These are phyloP conservation scores for Rhinocladiella mackenziei DNA, from an alignment of 2,329 filamentous ascomycete species.

Conservation along the genomic window DNA sequence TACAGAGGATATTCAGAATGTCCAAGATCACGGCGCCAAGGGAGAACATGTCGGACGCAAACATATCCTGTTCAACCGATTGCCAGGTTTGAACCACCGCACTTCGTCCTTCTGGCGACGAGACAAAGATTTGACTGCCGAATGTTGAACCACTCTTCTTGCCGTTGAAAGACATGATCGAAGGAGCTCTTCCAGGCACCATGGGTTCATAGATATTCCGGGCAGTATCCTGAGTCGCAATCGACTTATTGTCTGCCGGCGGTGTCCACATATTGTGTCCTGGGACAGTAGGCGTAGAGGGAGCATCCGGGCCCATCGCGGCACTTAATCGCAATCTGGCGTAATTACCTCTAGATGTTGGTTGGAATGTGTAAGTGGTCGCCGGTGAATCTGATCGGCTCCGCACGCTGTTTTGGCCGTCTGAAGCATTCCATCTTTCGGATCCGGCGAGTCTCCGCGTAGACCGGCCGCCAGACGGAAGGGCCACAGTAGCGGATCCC, in stretches of 20 bases:
- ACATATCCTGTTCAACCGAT: constrained; percentile 35
- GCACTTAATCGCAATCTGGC: constrained; percentile 20
- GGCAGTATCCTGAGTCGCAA: constrained; percentile 12
- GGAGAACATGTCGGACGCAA: constrained; percentile 54
- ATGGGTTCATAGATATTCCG: not conserved
- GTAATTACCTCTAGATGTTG: constrained; percentile 21
- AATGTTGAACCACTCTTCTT: constrained; percentile 3
- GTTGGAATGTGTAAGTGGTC: constrained; percentile 20
- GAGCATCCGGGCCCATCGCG: constrained; percentile 8
- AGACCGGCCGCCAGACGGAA: constrained; percentile 43
- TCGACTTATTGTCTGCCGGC: constrained; percentile 14
- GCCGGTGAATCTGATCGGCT: constrained; percentile 26
- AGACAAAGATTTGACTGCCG: constrained; percentile 29
- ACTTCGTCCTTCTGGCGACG: constrained; percentile 33
- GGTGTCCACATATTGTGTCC: constrained; percentile 6
- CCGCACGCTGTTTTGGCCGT: constrained; percentile 16
- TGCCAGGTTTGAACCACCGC: constrained; percentile 40
- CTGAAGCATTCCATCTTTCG: constrained; percentile 4
- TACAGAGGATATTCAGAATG: constrained; percentile 56
- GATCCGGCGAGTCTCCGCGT: constrained; percentile 30
- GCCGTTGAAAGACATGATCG: constrained; percentile 20
- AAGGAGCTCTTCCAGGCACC: constrained; percentile 9
- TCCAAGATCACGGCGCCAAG: constrained; percentile 57
- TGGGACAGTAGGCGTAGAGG: not conserved
- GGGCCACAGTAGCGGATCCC: constrained; percentile 31